phyloP scores from a whole-genome alignment of 352 stramenopile genomes.

The Phytophthora meadii region DNA sequence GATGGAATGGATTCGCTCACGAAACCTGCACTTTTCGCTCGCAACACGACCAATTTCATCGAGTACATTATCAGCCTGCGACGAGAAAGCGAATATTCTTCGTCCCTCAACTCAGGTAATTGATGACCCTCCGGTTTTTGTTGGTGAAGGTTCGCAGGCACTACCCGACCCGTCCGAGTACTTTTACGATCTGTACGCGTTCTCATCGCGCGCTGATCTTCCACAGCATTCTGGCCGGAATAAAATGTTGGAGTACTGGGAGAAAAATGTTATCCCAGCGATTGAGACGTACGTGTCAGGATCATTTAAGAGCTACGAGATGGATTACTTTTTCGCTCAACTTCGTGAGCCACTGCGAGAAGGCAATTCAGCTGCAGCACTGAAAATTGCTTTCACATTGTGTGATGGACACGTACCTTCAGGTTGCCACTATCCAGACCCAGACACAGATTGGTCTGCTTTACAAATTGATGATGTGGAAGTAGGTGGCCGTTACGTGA shows the following conservation, averaged over 20 bases:
- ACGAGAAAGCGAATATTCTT: slow-evolving; percentile 41
- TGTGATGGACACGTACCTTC: slow-evolving; percentile 83
- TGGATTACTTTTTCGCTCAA: slow-evolving; percentile 89
- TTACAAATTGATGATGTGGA: slow-evolving; percentile 82
- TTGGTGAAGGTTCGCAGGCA: slow-evolving; percentile 11
- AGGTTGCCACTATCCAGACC: slow-evolving; percentile 82
- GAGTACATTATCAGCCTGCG: slow-evolving; percentile 36
- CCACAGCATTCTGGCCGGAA: slow-evolving; percentile 77
- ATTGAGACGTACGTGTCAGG: slow-evolving; percentile 84
- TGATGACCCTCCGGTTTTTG: slow-evolving; percentile 20
- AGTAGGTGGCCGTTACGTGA: slow-evolving; percentile 64
- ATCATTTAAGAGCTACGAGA: slow-evolving; percentile 89
- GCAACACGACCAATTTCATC: slow-evolving; percentile 56
- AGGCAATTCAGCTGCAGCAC: slow-evolving; percentile 73
- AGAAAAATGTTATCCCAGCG: slow-evolving; percentile 85
- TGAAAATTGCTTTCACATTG: slow-evolving; percentile 84
- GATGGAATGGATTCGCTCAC: slow-evolving; percentile 56
- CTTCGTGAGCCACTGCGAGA: slow-evolving; percentile 77
- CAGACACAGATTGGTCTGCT: slow-evolving; percentile 77
- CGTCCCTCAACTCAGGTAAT: slow-evolving; percentile 24
- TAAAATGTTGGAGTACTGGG: slow-evolving; percentile 86
- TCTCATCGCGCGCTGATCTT: slow-evolving; percentile 64
- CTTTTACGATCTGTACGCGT: slow-evolving; percentile 79
- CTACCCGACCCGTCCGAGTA: slow-evolving; percentile 45
- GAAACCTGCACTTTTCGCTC: slow-evolving; percentile 48